Base-by-base conservation (phyloP, 208 protist species). In the Trypanosoma conorhini region DNA sequence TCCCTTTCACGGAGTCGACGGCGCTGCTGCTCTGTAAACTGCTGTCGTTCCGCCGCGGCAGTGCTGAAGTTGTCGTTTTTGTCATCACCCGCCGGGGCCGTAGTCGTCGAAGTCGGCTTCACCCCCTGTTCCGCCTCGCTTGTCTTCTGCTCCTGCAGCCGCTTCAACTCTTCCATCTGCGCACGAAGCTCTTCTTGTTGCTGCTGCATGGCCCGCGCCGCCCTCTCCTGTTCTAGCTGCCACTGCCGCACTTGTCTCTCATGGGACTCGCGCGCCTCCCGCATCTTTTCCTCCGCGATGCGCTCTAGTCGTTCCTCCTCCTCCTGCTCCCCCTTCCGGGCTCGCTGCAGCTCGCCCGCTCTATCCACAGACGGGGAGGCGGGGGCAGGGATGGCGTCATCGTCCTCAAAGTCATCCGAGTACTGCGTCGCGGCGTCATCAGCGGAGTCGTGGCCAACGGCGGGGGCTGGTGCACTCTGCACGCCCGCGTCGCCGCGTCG, bases 1-100 rank as follows among this genome's bases (percentile, higher is more conserved):
- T 96, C 91, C 26, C 86, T 75, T 61, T 92, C 88, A 17, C 92
- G 87, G 17, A 78, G 81, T 8, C 83, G 85, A 3, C 88, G 87
- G 33, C 86, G 85, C 54, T 89, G 85, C 24, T 77, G 57, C 66
- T 94, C 83, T 5, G 63, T 59, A 8, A 62, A 17, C 21, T 50
- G 13, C 10, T 21, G 33, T 26, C 69, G 69, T 1, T 70, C 65
- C 38, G 56, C 56, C 1, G 55, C 62, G 7, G 8, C 73, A 30
- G 40, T 12, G 30, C 61, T 60, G 21, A 56, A 76, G 15, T 40
- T 70, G 24, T 12, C 72, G 3, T 67, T 64, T n/a, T 19, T 52
- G 35, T 22, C 61, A 28, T 58, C 42, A 17, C 15, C 17, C 13
- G 3, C 17, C 13, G 3, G 21, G 13, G 21, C 22, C 28, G n/a